Base-by-base conservation (phyloP, 192 early-diverging fungal genomes). In the Globomyces pollinis-pini region DNA sequence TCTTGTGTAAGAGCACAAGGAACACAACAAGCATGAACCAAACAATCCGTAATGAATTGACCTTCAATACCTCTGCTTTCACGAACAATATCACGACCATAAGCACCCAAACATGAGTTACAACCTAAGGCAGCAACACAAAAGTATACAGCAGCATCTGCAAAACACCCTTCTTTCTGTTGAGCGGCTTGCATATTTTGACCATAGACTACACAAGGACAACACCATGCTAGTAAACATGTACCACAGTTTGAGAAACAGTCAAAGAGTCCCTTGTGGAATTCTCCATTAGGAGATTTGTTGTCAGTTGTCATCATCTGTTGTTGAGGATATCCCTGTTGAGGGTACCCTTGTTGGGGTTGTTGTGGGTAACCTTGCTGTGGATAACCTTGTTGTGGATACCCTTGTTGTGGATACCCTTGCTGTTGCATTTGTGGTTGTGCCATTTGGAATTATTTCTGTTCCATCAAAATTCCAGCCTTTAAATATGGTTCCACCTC, bases 1-100 rank as follows among this genome's bases (percentile, higher is more conserved):
- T 70, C 68, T 61, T 70, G 68, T 3, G 68, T 70, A 13, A 70
- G 33, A 6, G 68, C 68, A 36, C 68, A 70, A 8, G 68, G 43
- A 2, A 3, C n/a, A 63, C 68, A 70, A 63, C 58, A 70, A 6
- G 59, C 65, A 45, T 62, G 61, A n/a, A 54, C 57, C 6, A 45
- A 11, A 35, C 38, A 61, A 34, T 61, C 59, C 11, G 9, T 26
- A n/a, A 47, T 45, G 34, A 28, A 38, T 47, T 54, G 9, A 4
- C 57, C 51, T 16, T 32, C 58, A 28, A 70, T 70, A 45, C 65
- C 65, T 58, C 51, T 57, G 53, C 61, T 57, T 38, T 31, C 39
- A 12, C 68, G 26, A 32, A 70, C 34, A 3, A 41, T 49, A 1
- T 34, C 16, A 6, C 68, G 56, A 20, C 47, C 51, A 31, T 60